phyloP scores from a whole-genome alignment of 345 rosid genomes.

The Rhodomyrtus tomentosa region DNA sequence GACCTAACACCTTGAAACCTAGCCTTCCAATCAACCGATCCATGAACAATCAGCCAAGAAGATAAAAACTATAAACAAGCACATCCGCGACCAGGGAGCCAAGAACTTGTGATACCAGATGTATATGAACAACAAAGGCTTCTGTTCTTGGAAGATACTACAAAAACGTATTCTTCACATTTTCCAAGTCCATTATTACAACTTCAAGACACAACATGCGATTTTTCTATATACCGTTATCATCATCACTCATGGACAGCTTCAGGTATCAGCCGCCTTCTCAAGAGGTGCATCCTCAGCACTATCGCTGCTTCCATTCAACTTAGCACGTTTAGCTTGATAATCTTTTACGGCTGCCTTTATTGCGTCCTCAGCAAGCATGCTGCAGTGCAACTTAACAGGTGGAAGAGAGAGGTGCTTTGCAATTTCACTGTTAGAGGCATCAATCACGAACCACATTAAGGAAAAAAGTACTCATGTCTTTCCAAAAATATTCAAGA shows the following conservation, averaged over 20 bases:
- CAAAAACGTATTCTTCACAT: neutral
- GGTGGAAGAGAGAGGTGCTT: conserved; percentile 98
- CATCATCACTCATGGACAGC: neutral
- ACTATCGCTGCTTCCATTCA: neutral
- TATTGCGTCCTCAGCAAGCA: conserved; percentile 99
- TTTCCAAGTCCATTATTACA: neutral
- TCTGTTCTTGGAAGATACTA: neutral
- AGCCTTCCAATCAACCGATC: neutral
- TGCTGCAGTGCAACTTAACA: conserved; percentile 98
- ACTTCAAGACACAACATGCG: neutral
- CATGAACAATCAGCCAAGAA: neutral
- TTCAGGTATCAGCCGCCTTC: conserved; percentile 20
- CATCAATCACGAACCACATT: neutral
- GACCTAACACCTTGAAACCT: neutral
- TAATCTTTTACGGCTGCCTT: conserved; percentile 96
- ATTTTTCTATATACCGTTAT: neutral
- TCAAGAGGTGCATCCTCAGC: conserved; percentile 15
- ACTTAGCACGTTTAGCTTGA: conserved; percentile 48
- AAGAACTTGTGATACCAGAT: neutral
- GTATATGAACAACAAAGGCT: neutral
- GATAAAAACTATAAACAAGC: neutral
- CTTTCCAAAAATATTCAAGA: neutral
- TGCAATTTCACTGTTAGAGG: conserved; percentile 61
- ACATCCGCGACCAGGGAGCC: neutral
- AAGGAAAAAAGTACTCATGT: neutral